A percentile compares a stretch with the other conserved stretches of the same genome.
These are phyloP conservation scores for Fusarium anguioides DNA, from an alignment of 2,329 filamentous ascomycete genomes.

Conservation along the genomic window DNA sequence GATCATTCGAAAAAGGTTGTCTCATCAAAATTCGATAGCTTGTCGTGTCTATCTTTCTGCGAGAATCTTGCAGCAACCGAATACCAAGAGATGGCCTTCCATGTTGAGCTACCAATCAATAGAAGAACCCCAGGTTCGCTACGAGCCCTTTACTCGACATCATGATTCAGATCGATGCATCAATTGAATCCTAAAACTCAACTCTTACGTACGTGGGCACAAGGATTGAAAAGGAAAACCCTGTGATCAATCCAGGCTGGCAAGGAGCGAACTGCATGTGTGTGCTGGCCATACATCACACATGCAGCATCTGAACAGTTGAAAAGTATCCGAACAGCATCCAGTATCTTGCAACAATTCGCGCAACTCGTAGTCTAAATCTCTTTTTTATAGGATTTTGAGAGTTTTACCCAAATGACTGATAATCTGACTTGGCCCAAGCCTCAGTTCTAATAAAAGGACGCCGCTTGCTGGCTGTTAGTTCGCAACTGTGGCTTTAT, in stretches of 20 bases:
- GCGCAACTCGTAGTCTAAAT: constrained; percentile 18
- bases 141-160: not conserved
- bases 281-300: constrained; percentile 1
- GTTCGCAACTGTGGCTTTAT: constrained; percentile 9
- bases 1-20: not conserved
- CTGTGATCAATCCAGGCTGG: constrained; percentile 6
- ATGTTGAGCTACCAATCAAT: not conserved
- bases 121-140: not conserved
- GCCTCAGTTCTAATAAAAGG: constrained; percentile 33
- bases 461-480: constrained; percentile 39
- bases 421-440: constrained; percentile 27
- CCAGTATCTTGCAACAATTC: constrained; percentile 10
- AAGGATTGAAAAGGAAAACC: constrained; percentile 10
- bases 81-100: not conserved
- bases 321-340: not conserved
- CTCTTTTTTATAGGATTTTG: constrained; percentile 31
- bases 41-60: not conserved
- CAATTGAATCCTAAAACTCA: constrained; percentile 6
- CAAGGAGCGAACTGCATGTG: constrained; percentile 9
- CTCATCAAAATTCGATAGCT: not conserved
- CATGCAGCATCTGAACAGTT: not conserved
- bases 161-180: not conserved
- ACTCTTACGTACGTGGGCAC: constrained; percentile 3
- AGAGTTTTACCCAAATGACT: constrained; percentile 29
- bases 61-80: not conserved